Base-by-base conservation (phyloP, 257 asterid genomes). In the Capsicum rhomboideum region DNA sequence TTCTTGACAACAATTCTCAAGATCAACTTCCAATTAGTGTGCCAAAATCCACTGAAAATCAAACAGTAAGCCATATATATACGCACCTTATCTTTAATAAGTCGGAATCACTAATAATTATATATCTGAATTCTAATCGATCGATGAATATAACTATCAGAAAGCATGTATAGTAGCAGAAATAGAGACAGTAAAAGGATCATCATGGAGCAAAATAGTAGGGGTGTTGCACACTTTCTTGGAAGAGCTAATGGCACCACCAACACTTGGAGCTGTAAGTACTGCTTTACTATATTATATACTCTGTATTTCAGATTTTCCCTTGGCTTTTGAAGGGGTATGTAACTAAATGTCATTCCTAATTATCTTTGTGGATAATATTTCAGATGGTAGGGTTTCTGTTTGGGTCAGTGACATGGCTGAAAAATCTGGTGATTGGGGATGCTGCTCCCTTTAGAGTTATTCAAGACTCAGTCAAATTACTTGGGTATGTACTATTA, bases 241-340 rank as follows among this genome's bases (percentile, higher is more conserved):
- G 40, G 93, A 93, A 63, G 96, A 95, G 90, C 72, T 95, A 53
- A 87, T 79, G 88, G 85, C 98, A 72, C 98, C 98, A 61, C 96
- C 98, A 31, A 90, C 96, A 1, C 40, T 95, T 82, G 93, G 88
- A 42, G 95, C 97, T 42, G 98, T 95, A 79, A 91, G 94, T 84
- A 44, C 4, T 29, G 6, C 46, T 84, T 44, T 6, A 37, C 28
- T 10, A 49, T 37, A 2, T 34, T 34, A n/a, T n/a, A n/a, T n/a
- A n/a, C n/a, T n/a, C n/a, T n/a, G n/a, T n/a, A n/a, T n/a, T n/a
- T n/a, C n/a, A n/a, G n/a, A n/a, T n/a, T n/a, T n/a, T n/a, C n/a
- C n/a, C n/a, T n/a, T n/a, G n/a, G n/a, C n/a, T n/a, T n/a, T n/a
- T n/a, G n/a, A n/a, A n/a, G n/a, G n/a, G n/a, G n/a, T n/a, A n/a